Conservation (phyloP, 139 green algal species). For the Chlamydomonas sphaeroides region DNA sequence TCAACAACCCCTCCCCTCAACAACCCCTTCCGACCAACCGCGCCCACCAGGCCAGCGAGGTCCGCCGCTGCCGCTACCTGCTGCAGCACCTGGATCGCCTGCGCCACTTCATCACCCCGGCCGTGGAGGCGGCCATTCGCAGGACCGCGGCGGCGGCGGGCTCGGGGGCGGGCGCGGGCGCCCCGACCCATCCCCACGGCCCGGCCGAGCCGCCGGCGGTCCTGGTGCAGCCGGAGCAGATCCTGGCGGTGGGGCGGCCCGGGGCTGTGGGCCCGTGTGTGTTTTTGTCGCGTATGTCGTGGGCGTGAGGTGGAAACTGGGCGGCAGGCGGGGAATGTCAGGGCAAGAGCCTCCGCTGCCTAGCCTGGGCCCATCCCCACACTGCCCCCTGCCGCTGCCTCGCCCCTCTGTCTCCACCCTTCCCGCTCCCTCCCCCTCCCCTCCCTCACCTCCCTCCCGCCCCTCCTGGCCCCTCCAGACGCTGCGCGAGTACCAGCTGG, state of each 20-base stretch:
- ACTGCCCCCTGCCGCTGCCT: background rate
- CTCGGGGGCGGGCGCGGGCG: background rate
- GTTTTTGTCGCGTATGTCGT: no score
- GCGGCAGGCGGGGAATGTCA: no score
- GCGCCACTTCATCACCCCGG: slow-evolving; percentile 62
- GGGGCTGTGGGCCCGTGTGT: no score
- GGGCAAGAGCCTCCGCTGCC: no score
- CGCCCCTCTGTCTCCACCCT: background rate
- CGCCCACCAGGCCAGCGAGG: slow-evolving; percentile 12
- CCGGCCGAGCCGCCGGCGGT: background rate
- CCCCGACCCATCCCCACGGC: no score
- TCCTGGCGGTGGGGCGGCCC: slow-evolving; percentile 10
- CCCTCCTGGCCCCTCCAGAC: slow-evolving; percentile 8
- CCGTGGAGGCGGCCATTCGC: slow-evolving; percentile 1
- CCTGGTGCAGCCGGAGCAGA: slow-evolving; percentile 46
- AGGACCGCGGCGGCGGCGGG: background rate
- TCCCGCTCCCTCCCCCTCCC: background rate
- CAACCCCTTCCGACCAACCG: no score
- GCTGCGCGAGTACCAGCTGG: slow-evolving; percentile 87
- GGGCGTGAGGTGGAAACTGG: no score
- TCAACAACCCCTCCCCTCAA: no score
- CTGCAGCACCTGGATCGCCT: slow-evolving; percentile 60
- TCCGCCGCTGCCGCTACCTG: slow-evolving; percentile 52
- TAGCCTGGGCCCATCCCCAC: background rate
- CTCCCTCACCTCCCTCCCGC: background rate